Evolutionary conservation across 148 eudicot genomes (phyloP).

Genomic region (Vaccinium myrtillus): DNA sequence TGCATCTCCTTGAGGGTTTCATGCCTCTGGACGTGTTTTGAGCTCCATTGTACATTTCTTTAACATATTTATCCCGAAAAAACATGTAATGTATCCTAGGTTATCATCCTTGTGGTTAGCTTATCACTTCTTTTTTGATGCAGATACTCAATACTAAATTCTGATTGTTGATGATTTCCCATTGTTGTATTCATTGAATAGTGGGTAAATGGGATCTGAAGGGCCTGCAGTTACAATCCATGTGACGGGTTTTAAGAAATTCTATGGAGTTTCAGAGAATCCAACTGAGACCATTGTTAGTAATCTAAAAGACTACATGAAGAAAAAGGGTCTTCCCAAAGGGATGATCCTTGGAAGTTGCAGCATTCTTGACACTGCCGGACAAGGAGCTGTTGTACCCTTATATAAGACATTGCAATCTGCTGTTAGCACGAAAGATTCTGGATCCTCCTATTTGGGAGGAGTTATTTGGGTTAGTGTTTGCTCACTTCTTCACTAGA

Average conservation of each 20-base stretch:
- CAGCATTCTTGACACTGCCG: slow-evolving; percentile 85
- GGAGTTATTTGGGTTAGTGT: slow-evolving; percentile 82
- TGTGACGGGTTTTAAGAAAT: slow-evolving; percentile 88
- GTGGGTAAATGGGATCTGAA: slow-evolving; percentile 83
- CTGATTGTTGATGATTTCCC: slow-evolving; percentile 5
- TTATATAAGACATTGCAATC: slow-evolving; percentile 79
- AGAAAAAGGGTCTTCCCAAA: slow-evolving; percentile 63
- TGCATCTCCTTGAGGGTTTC: no score
- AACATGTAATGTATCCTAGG: no score
- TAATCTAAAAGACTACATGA: slow-evolving; percentile 61
- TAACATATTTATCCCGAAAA: no score
- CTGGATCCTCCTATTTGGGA: slow-evolving; percentile 36
- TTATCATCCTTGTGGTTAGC: not conserved
- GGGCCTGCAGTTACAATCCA: slow-evolving; percentile 81
- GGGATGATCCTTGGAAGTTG: slow-evolving; percentile 85
- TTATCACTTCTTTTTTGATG: slow-evolving; percentile 18
- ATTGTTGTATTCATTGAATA: slow-evolving; percentile 22
- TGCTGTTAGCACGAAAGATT: slow-evolving; percentile 37
- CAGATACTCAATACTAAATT: slow-evolving; percentile 32
- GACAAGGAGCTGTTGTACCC: slow-evolving; percentile 76
- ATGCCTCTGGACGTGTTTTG: no score
- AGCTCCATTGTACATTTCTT: no score
- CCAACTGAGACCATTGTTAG: slow-evolving; percentile 85
- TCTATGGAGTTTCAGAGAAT: slow-evolving; percentile 92
- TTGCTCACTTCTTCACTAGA: not conserved